These are phyloP conservation scores for Pistacia vera DNA, from an alignment of 345 rosid species.

Conservation along the genomic window DNA sequence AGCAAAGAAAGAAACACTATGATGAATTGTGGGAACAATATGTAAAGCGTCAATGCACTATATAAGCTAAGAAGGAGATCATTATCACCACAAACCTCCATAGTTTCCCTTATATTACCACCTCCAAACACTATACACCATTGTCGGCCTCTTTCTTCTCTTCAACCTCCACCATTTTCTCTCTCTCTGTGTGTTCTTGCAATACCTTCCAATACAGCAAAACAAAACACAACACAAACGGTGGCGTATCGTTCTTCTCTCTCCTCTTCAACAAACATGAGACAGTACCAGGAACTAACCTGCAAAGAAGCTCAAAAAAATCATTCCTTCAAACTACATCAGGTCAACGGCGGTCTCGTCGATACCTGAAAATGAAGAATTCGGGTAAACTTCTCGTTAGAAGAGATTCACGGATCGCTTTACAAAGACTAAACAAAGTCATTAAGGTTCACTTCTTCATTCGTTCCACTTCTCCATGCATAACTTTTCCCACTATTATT, in stretches of 20 bases:
- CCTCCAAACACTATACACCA: slow-evolving; percentile 59
- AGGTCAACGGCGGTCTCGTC: slow-evolving; percentile 35
- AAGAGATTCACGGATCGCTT: slow-evolving; percentile 20
- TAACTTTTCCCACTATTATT: slow-evolving; percentile 43
- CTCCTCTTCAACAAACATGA: neutral
- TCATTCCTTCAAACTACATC: slow-evolving; percentile 46
- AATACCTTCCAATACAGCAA: neutral
- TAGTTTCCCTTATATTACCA: slow-evolving; percentile 51
- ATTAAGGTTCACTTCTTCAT: slow-evolving; percentile 52
- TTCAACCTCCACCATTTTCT: neutral
- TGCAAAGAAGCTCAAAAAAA: slow-evolving; percentile 47
- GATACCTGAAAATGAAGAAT: slow-evolving; percentile 38
- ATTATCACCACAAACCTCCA: slow-evolving; percentile 38
- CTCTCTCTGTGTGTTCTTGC: neutral
- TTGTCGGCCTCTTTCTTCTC: slow-evolving; percentile 59
- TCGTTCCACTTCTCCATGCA: slow-evolving; percentile 61
- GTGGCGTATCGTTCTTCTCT: neutral
- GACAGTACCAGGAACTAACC: slow-evolving; percentile 31
- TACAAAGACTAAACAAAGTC: slow-evolving; percentile 28
- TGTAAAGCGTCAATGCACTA: neutral
- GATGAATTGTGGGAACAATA: neutral
- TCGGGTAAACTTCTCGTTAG: slow-evolving; percentile 42
- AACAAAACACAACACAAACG: neutral
- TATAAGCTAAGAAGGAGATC: slow-evolving; percentile 4
- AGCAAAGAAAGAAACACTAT: neutral